phyloP scores from a whole-genome alignment of 306 rosid genomes.

The Albizia julibrissin region DNA sequence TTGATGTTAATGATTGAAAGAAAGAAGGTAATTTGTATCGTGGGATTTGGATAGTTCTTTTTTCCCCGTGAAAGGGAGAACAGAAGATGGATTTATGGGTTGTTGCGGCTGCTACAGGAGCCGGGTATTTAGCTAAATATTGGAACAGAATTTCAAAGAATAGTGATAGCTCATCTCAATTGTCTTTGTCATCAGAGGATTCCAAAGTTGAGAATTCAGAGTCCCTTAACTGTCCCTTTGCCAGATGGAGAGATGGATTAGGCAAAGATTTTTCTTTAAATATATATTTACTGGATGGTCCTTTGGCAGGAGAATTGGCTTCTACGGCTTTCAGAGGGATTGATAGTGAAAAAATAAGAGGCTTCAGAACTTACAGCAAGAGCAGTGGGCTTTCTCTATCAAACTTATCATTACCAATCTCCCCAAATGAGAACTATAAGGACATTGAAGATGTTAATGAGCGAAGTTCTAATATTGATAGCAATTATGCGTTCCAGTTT shows the following conservation, averaged over 20 bases:
- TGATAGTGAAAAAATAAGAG: background rate
- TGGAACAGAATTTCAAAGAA: slow-evolving; percentile 50
- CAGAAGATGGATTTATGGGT: slow-evolving; percentile 79
- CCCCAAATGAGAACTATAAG: slow-evolving; percentile 29
- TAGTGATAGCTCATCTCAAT: slow-evolving; percentile 31
- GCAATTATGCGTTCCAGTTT: slow-evolving; percentile 24
- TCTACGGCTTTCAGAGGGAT: background rate
- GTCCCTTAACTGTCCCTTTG: slow-evolving; percentile 31
- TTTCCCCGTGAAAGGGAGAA: slow-evolving; percentile 32
- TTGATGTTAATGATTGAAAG: slow-evolving; percentile 43
- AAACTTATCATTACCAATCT: slow-evolving; percentile 37
- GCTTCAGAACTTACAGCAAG: slow-evolving; percentile 26
- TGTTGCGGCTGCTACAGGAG: slow-evolving; percentile 82
- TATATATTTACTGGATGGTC: slow-evolving; percentile 29
- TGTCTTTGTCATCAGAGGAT: slow-evolving; percentile 46
- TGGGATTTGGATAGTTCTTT: slow-evolving; percentile 50
- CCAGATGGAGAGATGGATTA: slow-evolving; percentile 29
- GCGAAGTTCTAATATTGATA: slow-evolving; percentile 32
- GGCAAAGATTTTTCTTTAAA: slow-evolving; percentile 40
- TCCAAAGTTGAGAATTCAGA: slow-evolving; percentile 42
- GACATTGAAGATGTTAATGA: slow-evolving; percentile 39
- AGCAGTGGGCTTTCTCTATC: slow-evolving; percentile 47
- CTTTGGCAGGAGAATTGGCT: slow-evolving; percentile 39
- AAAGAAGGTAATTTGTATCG: slow-evolving; percentile 37
- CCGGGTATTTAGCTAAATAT: slow-evolving; percentile 76